Base-by-base conservation (phyloP, 352 stramenopile genomes). In the Aphanomyces invadans region DNA sequence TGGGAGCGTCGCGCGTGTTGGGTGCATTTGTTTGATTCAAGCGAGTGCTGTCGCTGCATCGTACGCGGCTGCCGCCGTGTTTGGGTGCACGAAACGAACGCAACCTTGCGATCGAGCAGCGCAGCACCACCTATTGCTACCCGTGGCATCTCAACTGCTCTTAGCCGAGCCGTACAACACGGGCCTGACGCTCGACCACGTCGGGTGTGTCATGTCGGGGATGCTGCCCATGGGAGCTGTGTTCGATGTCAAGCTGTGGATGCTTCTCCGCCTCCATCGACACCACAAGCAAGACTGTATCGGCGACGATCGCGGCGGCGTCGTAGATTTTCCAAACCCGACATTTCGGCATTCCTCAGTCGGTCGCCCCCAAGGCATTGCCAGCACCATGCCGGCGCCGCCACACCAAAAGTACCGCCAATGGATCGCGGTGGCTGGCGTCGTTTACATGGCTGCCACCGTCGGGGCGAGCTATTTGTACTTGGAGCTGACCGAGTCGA, bases 241-340 rank as follows among this genome's bases (percentile, higher is more conserved):
- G 21, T 65, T 65, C 46, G 26, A 65, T n/a, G 33, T 65, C 1
- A 65, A 60, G 36, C 4, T 60, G 2, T 60, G 52, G 52, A n/a
- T 57, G 19, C 25, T 57, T 15, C 11, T 57, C 21, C 19, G 21
- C 17, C 55, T n/a, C n/a, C n/a, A 42, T n/a, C 44, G 44, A 23
- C 44, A 52, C 44, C 4, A 52, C 44, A 19, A 25, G 44, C 44
- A 52, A 25, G 4, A 9, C 44, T 9, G 12, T 52, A 7, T 19
- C 7, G 36, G 7, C 36, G 36, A 15, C 36, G 36, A 15, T 42
- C 36, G 36, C 7, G 36, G 7, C 36, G 15, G 15, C 36, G 36
- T 42, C 15, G 36, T 42, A n/a, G n/a, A n/a, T 42, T 42, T 7
- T 15, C 36, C 36, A 7, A 15, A 42, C 36, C 7, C 36, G 15